Conservation (phyloP, 257 asterid genomes). For the Eucommia ulmoides region DNA sequence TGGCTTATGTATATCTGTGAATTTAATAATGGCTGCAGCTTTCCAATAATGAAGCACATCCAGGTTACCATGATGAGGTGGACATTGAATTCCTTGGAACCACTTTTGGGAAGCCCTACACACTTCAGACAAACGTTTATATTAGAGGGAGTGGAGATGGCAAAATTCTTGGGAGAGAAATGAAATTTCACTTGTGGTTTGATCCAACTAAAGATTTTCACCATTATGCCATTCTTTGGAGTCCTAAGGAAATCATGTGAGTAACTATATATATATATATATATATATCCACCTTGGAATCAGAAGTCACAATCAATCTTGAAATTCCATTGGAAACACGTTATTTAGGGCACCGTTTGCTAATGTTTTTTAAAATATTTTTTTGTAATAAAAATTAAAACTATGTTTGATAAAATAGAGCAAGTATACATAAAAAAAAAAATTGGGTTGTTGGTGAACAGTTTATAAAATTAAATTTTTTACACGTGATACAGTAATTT, state of each 20-base stretch:
- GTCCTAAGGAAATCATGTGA: slow-evolving; percentile 66
- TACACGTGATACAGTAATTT: too few relatives aligned
- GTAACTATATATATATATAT: too few relatives aligned
- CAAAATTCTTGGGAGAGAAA: slow-evolving; percentile 71
- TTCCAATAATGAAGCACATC: slow-evolving; percentile 78
- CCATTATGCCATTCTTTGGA: slow-evolving; percentile 83
- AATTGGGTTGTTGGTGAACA: too few relatives aligned
- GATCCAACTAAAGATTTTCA: slow-evolving; percentile 84
- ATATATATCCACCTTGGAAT: too few relatives aligned
- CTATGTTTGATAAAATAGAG: too few relatives aligned
- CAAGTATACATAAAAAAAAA: too few relatives aligned
- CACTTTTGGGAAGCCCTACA: slow-evolving; percentile 86
- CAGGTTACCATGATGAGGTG: slow-evolving; percentile 89
- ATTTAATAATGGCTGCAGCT: slow-evolving; percentile 27
- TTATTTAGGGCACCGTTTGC: too few relatives aligned
- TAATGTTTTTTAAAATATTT: too few relatives aligned
- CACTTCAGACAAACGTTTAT: slow-evolving; percentile 87
- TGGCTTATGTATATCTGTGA: neutral
- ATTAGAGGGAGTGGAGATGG: slow-evolving; percentile 94
- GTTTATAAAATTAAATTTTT: too few relatives aligned
- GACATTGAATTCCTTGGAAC: slow-evolving; percentile 91
- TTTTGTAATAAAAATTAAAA: too few relatives aligned
- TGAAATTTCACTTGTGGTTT: slow-evolving; percentile 91
- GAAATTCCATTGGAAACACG: too few relatives aligned
- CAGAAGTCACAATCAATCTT: too few relatives aligned